Base-by-base conservation (phyloP, 1,139 yeast species). In the Pichia sp. region DNA sequence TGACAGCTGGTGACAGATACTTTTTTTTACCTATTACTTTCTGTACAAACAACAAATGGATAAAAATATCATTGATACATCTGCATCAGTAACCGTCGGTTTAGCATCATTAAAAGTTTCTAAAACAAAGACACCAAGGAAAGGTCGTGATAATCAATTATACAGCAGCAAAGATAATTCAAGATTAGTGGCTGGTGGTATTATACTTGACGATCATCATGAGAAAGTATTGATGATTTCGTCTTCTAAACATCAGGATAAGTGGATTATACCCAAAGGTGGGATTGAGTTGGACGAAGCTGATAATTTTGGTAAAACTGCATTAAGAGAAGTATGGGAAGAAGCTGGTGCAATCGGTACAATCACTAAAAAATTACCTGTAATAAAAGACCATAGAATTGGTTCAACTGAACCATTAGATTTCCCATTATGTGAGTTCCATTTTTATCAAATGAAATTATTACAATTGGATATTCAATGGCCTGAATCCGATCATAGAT, bases 261-360 rank as follows among this genome's bases (percentile, higher is more conserved):
- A 73, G 55, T 89, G 96, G 95, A 86, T 94, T 12, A 65, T 92
- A 10, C 98, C 98, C 4, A 94, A 92, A 59, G 99, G 99, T 30
- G 99, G 99, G 0, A 80, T 90, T 43, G 99, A 92, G 63, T 60
- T 63, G 37, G 98, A 92, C 62, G 98, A 92, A 59, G 69, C 75
- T 3, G 80, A 78, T 35, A 55, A 62, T 36, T 62, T 53, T 46
- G 48, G 53, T 5, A 37, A 66, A 9, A 68, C 87, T 7, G 97
- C 97, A 0, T 69, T 74, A 16, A 69, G 99, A 48, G 98, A 92
- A 62, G 86, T 96, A 0, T 92, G 98, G 98, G 98, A 92, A 64
- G 99, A 92, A 63, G 95, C 96, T 0, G 98, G 98, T 0, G 86
- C 84, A 28, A 75, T 75, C 36, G 96, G 96, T 4, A 67, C 62